Conservation (phyloP, 2,329 filamentous ascomycete genomes). For the Purpureocillium lavendulum region DNA sequence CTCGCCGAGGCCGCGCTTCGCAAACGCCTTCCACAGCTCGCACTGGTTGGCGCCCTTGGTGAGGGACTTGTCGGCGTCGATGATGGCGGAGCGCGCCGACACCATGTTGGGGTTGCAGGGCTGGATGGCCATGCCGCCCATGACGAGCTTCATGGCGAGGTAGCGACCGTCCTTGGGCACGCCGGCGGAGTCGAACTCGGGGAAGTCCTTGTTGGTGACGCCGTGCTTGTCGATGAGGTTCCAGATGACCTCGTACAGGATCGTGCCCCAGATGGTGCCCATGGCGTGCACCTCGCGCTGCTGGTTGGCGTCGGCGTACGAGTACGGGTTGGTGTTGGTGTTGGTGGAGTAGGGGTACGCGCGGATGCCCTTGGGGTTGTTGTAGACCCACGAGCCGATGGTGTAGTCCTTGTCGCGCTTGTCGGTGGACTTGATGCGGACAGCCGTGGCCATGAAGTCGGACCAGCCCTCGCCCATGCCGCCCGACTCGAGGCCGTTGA, state of each 20-base stretch:
- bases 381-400: constrained; percentile 41
- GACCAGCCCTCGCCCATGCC: constrained; percentile 54
- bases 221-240: constrained; percentile 48
- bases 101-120: constrained; percentile 48
- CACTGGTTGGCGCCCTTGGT: constrained; percentile 43
- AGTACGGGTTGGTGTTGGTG: constrained; percentile 38
- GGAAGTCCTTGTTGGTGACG: constrained; percentile 33
- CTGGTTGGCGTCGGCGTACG: constrained; percentile 35
- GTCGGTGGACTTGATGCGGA: constrained; percentile 36
- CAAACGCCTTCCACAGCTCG: constrained; percentile 45
- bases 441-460: constrained; percentile 45
- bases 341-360: constrained; percentile 42
- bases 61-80: constrained; percentile 44
- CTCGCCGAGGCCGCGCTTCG: constrained; percentile 45
- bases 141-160: constrained; percentile 42
- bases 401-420: constrained; percentile 36
- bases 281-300: constrained; percentile 33
- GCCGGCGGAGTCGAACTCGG: constrained; percentile 30
- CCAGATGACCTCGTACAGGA: constrained; percentile 49
- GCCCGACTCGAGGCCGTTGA: constrained; percentile 36
- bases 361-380: constrained; percentile 36
- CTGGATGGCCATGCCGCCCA: constrained; percentile 45
- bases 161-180: constrained; percentile 45
- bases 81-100: constrained; percentile 43
- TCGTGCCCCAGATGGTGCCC: constrained; percentile 43